Conservation (phyloP, 495 filamentous ascomycete species). For the Hamigera avellanea region DNA sequence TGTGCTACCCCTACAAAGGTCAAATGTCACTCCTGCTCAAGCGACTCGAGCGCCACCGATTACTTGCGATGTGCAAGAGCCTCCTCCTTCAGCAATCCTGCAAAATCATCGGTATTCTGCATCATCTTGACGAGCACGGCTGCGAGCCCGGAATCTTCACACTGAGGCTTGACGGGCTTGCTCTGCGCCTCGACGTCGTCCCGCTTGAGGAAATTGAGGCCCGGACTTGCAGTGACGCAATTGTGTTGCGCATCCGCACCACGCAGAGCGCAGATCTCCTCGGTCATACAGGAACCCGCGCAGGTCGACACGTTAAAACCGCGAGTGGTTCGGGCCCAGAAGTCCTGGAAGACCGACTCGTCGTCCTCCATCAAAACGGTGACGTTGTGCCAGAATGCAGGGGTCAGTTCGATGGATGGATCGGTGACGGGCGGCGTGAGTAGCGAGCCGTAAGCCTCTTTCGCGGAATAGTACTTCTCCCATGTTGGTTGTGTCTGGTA, state of each 20-base stretch:
- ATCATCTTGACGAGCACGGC: conserved; percentile 2
- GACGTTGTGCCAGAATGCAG: conserved; percentile 49
- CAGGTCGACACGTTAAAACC: conserved; percentile 23
- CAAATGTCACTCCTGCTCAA: too few species aligned
- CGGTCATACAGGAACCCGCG: conserved; percentile 19
- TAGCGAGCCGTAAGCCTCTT: conserved; percentile 36
- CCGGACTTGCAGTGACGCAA: conserved; percentile 11
- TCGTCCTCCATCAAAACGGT: conserved; percentile 30
- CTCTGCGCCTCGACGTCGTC: background rate
- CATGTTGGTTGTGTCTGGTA: conserved; percentile 33
- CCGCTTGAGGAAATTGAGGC: conserved; percentile 14
- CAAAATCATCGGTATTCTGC: too few species aligned
- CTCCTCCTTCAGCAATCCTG: too few species aligned
- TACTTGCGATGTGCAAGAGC: too few species aligned
- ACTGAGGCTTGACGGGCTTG: conserved; percentile 5
- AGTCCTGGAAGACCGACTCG: conserved; percentile 23
- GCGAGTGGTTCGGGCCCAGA: conserved; percentile 23
- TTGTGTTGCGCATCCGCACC: conserved; percentile 25
- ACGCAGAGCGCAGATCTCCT: conserved; percentile 31
- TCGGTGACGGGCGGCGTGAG: conserved; percentile 26
- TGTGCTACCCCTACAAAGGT: too few species aligned
- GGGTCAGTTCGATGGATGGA: conserved; percentile 30
- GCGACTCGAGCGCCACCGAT: too few species aligned
- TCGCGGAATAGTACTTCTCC: conserved; percentile 42
- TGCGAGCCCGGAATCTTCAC: conserved; percentile 18